Evolutionary conservation across 2,329 filamentous ascomycete genomes (phyloP), one percentile per base, ranked within the genome.

Genomic region (Mycosphaerella sp.): DNA sequence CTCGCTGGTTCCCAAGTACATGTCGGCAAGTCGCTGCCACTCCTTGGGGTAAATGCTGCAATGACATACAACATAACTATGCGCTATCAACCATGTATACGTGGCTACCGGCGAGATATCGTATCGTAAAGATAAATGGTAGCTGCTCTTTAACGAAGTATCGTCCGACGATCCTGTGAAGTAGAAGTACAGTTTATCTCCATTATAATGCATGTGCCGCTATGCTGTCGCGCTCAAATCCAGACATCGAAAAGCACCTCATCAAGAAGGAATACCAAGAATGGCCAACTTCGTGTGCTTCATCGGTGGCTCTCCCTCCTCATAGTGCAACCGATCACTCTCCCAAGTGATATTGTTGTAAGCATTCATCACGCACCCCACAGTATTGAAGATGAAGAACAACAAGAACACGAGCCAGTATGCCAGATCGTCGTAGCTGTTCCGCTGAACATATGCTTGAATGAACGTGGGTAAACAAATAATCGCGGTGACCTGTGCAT

Each of bases 331-430:
- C 3, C 64, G 62, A 38, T 66, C 65, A 34, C 48, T 56, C 46
- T 66, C 65, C 65, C 66, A 68, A 14, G 64, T 66, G 54, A 69
- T 68, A 55, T 69, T 69, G 59, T 69, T 69, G 60, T 69, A 69
- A 1, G 66, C 67, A 56, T 69, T 69, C 66, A 69, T 68, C 48
- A 69, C 66, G 43, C 57, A 64, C 41, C 61, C 62, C 36, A 69
- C 66, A 4, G 60, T 67, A 45, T 69, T 67, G 56, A 67, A 63
- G 57, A 69, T 69, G 64, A 69, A 69, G 45, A 66, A 59, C 11
- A 69, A 58, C 39, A 69, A 48, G 55, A 67, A 69, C 21, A 69
- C 43, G n/a, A 69, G 62, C 67, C 67, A 69, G 56, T 67, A 67
- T 0, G 65, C 57, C 14, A 64, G 54, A 51, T 67, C 65, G 14